Evolutionary conservation across 2,329 filamentous ascomycete species (phyloP).

Genomic region (Malbranchea cinnamomea): DNA sequence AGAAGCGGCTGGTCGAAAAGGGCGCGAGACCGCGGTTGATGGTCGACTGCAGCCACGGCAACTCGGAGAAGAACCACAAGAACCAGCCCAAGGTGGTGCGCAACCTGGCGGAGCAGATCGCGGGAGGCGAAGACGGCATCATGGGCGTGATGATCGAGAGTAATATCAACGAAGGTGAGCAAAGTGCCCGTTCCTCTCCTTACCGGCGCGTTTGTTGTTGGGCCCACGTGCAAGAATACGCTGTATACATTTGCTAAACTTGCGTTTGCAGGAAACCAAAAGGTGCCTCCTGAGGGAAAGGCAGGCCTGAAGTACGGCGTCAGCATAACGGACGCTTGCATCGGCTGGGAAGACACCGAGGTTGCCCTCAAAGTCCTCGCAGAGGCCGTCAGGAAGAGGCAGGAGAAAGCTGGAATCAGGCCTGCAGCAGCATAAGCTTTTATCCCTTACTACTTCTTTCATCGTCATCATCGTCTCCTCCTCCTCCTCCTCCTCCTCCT

Average conservation of each 20-base stretch:
- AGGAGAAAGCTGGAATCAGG: no score
- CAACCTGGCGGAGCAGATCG: slow-evolving; percentile 68
- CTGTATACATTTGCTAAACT: no score
- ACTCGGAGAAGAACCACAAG: slow-evolving; percentile 88
- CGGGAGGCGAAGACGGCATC: slow-evolving; percentile 67
- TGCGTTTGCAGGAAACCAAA: slow-evolving; percentile 53
- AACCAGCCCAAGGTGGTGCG: slow-evolving; percentile 92
- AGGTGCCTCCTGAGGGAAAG: slow-evolving; percentile 77
- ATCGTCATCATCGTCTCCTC: no score
- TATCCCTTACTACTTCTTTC: no score
- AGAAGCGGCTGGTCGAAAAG: slow-evolving; percentile 60
- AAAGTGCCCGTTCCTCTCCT: slow-evolving; percentile 15
- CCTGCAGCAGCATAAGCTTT: no score
- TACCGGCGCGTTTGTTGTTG: not conserved
- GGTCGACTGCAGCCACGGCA: slow-evolving; percentile 97
- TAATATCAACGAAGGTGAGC: slow-evolving; percentile 91
- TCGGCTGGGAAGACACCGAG: slow-evolving; percentile 84
- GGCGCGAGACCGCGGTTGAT: slow-evolving; percentile 66
- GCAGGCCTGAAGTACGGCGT: slow-evolving; percentile 79
- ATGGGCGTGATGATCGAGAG: slow-evolving; percentile 99
- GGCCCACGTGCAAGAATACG: no score
- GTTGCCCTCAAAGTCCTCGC: slow-evolving; percentile 63
- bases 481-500: no score
- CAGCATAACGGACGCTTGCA: slow-evolving; percentile 95
- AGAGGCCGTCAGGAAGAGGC: slow-evolving; percentile 60